Base-by-base conservation (phyloP, 2,329 filamentous ascomycete species). In the Didymella pinodella region DNA sequence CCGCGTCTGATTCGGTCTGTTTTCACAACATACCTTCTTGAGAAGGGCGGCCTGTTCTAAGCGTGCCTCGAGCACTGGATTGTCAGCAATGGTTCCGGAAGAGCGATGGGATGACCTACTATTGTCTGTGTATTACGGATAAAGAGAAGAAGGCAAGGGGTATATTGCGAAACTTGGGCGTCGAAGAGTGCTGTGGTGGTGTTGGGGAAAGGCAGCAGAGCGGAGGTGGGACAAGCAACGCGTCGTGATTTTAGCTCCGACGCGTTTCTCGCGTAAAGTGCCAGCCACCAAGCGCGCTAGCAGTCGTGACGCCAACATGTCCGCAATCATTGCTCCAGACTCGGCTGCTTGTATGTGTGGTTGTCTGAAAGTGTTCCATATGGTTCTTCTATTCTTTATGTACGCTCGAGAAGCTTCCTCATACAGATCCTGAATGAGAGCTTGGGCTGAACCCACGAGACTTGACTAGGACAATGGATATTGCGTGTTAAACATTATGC, bases 41-140 rank as follows among this genome's bases (percentile, higher is more conserved):
- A 99, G 87, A 79, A 96, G 85, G 75, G 88, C 86, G 64, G 96
- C 94, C 85, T 98, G 93, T 79, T 95, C 91, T 80, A 99, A 87
- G 82, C 93, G 91, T 87, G 95, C 95, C 87, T 99, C 95, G 83
- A 99, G 88, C 94, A 98, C 85, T 88, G 69, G 47, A 48, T 46
- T 18, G 61, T 76, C 65, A 76, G 72, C 55, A 36, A 14, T 3
- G 10, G 3, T 22, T 16, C 3, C 4, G 7, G 3, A 7, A 10
- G 29, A 20, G 29, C 29, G 18, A 22, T 16, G 14, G 28, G 20
- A 3, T 2, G 47, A 52, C 57, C 6, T 60, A 60, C 57, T 60
- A 29, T 48, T 60, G 51, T 26, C 20, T 41, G 20, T 41, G 20
- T 14, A 25, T 41, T 25, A 41, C 20, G 18, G 38, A 14, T 14